Evolutionary conservation across 2,329 filamentous ascomycete genomes (phyloP).

Genomic region (Hymenoscyphus albidus): DNA sequence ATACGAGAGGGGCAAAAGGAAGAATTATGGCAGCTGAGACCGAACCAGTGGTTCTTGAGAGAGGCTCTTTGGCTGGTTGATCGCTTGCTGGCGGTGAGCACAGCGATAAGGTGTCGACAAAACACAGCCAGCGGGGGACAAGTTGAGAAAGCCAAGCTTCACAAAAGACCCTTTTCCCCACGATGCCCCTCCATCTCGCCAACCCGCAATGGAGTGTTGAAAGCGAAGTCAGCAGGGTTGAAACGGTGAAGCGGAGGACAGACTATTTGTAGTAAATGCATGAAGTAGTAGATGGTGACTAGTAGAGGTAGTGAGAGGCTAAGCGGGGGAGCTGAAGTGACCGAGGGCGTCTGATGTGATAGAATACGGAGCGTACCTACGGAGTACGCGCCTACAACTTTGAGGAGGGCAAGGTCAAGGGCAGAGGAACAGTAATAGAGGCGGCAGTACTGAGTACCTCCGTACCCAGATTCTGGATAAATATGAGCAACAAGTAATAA

Average conservation of each 20-base stretch:
- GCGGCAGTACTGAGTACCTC: no score
- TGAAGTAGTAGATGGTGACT: background rate
- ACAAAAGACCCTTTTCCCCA: background rate
- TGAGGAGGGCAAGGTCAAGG: background rate
- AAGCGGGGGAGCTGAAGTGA: background rate
- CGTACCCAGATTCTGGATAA: background rate
- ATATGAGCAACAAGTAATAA: background rate
- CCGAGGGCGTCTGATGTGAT: background rate
- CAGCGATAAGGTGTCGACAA: background rate
- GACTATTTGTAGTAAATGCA: background rate
- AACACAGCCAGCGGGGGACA: background rate
- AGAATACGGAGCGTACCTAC: background rate
- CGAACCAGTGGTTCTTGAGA: background rate
- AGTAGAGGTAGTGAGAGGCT: background rate
- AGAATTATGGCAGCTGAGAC: background rate
- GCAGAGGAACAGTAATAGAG: background rate
- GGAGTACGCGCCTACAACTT: background rate
- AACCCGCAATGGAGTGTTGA: background rate
- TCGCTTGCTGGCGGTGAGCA: background rate
- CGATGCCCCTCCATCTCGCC: background rate
- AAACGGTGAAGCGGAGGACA: background rate
- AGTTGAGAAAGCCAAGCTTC: background rate
- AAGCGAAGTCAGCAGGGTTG: background rate
- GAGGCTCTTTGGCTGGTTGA: background rate
- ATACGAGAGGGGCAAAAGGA: background rate